Percentiles rank a stretch among this genome's conserved stretches.
Conservation (phyloP, 2,329 filamentous ascomycete species). For the Chalara sp. region DNA sequence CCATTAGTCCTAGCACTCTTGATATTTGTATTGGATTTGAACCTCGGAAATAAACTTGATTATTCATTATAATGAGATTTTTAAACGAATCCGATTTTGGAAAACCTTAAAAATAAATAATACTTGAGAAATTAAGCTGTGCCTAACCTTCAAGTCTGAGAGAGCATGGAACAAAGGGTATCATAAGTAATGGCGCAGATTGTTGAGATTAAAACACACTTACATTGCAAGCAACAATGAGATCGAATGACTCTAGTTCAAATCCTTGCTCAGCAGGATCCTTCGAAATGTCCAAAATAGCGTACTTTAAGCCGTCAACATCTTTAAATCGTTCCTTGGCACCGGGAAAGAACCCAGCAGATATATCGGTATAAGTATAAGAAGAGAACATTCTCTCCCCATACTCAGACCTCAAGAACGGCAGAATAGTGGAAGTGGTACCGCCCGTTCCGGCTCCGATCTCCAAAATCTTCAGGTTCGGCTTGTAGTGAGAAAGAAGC, state of each 20-base stretch:
- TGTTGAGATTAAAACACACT: too few relatives aligned
- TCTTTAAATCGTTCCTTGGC: slow-evolving; percentile 27
- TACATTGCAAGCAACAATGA: slow-evolving; percentile 21
- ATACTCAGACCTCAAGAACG: slow-evolving; percentile 3
- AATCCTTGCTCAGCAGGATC: slow-evolving; percentile 29
- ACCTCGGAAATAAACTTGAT: too few relatives aligned
- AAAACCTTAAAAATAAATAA: neutral
- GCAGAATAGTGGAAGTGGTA: slow-evolving; percentile 12
- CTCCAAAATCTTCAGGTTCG: slow-evolving; percentile 24
- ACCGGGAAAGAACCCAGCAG: slow-evolving; percentile 25
- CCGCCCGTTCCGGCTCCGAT: slow-evolving; percentile 25
- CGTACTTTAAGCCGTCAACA: slow-evolving; percentile 23
- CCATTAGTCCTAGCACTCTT: too few relatives aligned
- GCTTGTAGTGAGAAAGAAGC: neutral
- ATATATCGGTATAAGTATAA: slow-evolving; percentile 21
- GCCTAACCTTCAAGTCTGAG: neutral
- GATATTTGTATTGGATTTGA: too few relatives aligned
- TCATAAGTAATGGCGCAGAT: too few relatives aligned
- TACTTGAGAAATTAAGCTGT: neutral
- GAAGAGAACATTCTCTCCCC: slow-evolving; percentile 3
- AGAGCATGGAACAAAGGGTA: neutral
- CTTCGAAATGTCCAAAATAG: slow-evolving; percentile 28
- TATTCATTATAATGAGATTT: neutral
- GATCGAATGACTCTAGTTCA: slow-evolving; percentile 21
- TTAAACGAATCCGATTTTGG: neutral